Evolutionary conservation across 306 rosid genomes (phyloP), one percentile per base, ranked within the genome.

Genomic region (Begonia masoniana): DNA sequence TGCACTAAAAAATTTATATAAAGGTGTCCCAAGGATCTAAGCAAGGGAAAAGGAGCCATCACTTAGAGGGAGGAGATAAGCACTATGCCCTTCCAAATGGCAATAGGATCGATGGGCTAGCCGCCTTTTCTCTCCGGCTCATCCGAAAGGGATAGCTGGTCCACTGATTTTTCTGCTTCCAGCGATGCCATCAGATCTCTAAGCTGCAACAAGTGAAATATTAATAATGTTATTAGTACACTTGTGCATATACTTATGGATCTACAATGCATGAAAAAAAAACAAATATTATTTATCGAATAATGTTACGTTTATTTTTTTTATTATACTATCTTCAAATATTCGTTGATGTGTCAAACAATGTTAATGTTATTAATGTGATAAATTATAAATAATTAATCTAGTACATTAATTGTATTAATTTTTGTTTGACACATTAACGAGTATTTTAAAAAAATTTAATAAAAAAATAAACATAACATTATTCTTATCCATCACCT

Each of bases 121-220:
- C 39, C 55, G 60, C 39, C 55, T 70, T 42, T 77, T 82, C 55
- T 58, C 60, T 12, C 52, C 47, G 43, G 39, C 3, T 64, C 73
- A 51, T 69, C 51, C 43, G 85, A 61, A 19, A 36, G 9, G 0
- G 85, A 63, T 21, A 50, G 69, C 67, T 68, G 62, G 61, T 70
- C 86, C 48, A 26, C 58, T 4, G 56, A 50, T 65, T 62, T 64
- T 51, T 70, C 95, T 23, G 75, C 53, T 65, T 81, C 94, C 0
- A 91, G 85, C 62, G 63, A 68, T 45, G 58, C 50, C 97, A 85
- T 89, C 71, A 82, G 81, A 51, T 71, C 72, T 57, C 74, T 54
- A 57, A 89, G 95, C 97, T 89, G 85, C 62, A 61, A 42, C 43
- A 12, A 8, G 9, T 9, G 26, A 5, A 61, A 52, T 17, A 64